phyloP scores from a whole-genome alignment of 768 basidiomycete genomes.

The Cystoderma amianthinum region DNA sequence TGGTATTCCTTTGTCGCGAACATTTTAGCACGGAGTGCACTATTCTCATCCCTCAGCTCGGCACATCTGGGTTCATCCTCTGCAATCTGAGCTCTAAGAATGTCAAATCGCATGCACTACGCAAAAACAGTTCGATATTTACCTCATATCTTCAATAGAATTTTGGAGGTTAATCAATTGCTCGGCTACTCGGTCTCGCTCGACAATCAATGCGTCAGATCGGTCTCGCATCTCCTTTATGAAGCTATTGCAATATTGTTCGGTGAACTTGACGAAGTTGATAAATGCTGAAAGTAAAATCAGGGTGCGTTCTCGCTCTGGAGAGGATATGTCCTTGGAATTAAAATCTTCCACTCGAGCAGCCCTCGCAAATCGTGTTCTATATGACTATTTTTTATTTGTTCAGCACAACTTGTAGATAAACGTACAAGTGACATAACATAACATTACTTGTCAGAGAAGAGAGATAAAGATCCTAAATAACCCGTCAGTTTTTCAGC shows the following conservation, averaged over 20 bases:
- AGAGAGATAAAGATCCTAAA: conserved; percentile 59
- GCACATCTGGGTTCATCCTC: conserved; percentile 67
- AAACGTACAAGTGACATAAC: conserved; percentile 59
- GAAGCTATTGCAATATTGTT: conserved; percentile 58
- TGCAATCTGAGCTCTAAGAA: conserved; percentile 48
- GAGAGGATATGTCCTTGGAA: conserved; percentile 64
- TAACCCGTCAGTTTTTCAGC: background rate
- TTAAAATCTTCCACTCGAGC: conserved; percentile 75
- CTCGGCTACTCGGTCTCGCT: conserved; percentile 51
- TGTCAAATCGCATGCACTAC: conserved; percentile 1
- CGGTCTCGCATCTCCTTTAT: conserved; percentile 55
- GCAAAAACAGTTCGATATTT: conserved; percentile 14
- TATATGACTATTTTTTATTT: conserved; percentile 14
- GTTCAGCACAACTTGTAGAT: background rate
- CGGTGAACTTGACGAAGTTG: conserved; percentile 89
- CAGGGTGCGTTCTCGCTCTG: conserved; percentile 70
- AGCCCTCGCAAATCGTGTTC: conserved; percentile 63
- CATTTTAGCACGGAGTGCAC: conserved; percentile 53
- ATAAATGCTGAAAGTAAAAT: conserved; percentile 81
- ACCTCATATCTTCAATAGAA: conserved; percentile 54
- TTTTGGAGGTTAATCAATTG: conserved; percentile 42
- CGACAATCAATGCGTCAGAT: conserved; percentile 47
- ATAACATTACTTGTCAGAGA: conserved; percentile 59
- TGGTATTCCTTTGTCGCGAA: conserved; percentile 66
- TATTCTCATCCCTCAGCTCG: conserved; percentile 53